phyloP scores from a whole-genome alignment of 2,329 filamentous ascomycete species.

The Chrysosporium keratinophilum region DNA sequence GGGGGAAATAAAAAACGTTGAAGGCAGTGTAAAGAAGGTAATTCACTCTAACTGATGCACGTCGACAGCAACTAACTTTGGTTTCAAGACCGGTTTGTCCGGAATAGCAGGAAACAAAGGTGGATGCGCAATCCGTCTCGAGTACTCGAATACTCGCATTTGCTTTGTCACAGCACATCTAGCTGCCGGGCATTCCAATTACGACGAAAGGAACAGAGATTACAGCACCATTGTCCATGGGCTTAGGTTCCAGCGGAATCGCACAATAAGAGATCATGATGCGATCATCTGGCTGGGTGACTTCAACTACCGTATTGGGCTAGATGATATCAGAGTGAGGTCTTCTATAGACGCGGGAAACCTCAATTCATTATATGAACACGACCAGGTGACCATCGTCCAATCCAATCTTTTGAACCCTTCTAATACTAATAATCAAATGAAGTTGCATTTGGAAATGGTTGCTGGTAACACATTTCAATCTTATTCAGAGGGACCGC shows the following conservation, averaged over 20 bases:
- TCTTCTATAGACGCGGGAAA: slow-evolving; percentile 62
- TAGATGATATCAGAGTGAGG: slow-evolving; percentile 67
- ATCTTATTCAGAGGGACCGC: slow-evolving; percentile 81
- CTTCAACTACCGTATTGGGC: slow-evolving; percentile 94
- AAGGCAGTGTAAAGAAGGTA: slow-evolving; percentile 85
- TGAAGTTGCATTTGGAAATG: slow-evolving; percentile 86
- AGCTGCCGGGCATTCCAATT: slow-evolving; percentile 91
- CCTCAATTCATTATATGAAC: slow-evolving; percentile 71
- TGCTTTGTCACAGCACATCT: slow-evolving; percentile 96
- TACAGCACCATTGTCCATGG: slow-evolving; percentile 83
- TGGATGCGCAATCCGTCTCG: slow-evolving; percentile 89
- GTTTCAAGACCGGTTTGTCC: slow-evolving; percentile 64
- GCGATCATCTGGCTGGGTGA: slow-evolving; percentile 92
- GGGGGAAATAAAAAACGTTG: slow-evolving; percentile 83
- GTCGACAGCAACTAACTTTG: slow-evolving; percentile 17
- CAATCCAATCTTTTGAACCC: not conserved
- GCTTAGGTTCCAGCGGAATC: slow-evolving; percentile 79
- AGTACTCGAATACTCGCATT: slow-evolving; percentile 82
- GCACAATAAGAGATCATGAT: slow-evolving; percentile 83
- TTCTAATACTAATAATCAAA: slow-evolving; percentile 1
- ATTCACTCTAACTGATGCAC: slow-evolving; percentile 8
- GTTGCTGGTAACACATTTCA: slow-evolving; percentile 79
- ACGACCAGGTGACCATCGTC: slow-evolving; percentile 59
- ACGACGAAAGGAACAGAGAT: slow-evolving; percentile 89
- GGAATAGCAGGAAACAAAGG: slow-evolving; percentile 98